Conservation (phyloP, 2,329 filamentous ascomycete species). For the Didymella keratinophila region DNA sequence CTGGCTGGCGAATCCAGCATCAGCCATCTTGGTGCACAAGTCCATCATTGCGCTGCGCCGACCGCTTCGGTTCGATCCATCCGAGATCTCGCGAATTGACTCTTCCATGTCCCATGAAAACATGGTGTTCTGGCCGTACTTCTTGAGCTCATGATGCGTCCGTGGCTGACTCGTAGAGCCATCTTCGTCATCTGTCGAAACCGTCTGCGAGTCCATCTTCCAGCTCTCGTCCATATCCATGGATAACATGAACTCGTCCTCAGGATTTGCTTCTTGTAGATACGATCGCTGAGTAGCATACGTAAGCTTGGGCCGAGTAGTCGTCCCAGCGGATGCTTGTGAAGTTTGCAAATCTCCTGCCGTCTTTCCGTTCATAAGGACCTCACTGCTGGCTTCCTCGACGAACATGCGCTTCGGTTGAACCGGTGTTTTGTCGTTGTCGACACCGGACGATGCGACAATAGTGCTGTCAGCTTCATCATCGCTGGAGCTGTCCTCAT, state of each 20-base stretch:
- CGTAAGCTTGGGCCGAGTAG: slow-evolving; percentile 58
- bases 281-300: slow-evolving; percentile 68
- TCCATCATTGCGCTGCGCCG: slow-evolving; percentile 64
- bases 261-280: slow-evolving; percentile 60
- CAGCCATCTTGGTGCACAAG: slow-evolving; percentile 61
- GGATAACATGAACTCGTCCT: slow-evolving; percentile 50
- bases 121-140: slow-evolving; percentile 64
- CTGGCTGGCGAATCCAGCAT: slow-evolving; percentile 70
- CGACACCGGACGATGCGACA: neutral
- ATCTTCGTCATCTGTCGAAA: slow-evolving; percentile 57
- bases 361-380: slow-evolving; percentile 33
- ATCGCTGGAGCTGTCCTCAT: slow-evolving; percentile 39
- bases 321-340: slow-evolving; percentile 27
- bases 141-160: slow-evolving; percentile 68
- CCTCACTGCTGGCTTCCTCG: slow-evolving; percentile 11
- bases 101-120: slow-evolving; percentile 64
- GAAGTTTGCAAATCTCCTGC: slow-evolving; percentile 40
- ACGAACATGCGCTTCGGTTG: neutral
- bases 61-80: slow-evolving; percentile 51
- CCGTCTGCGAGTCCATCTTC: slow-evolving; percentile 26
- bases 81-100: slow-evolving; percentile 67
- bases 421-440: slow-evolving; percentile 3
- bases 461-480: slow-evolving; percentile 25
- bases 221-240: slow-evolving; percentile 43
- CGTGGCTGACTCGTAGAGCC: slow-evolving; percentile 54